Base-by-base conservation (phyloP, 192 early-diverging fungal species). In the Coemansia aciculifera region DNA sequence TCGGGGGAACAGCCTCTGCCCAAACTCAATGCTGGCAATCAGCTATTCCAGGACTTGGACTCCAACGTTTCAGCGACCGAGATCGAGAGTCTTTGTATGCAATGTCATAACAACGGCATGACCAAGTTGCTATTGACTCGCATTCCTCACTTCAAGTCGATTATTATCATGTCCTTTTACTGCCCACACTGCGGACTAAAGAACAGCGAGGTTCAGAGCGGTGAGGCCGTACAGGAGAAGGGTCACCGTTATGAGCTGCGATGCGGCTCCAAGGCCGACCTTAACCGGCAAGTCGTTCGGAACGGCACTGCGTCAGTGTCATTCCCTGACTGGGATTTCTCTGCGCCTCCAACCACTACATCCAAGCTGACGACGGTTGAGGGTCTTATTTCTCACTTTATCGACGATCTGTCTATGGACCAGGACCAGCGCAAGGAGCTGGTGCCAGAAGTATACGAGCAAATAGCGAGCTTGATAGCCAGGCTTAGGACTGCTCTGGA, bases 311-410 rank as follows among this genome's bases (percentile, higher is more conserved):
- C 91, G 5, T 84, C 88, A 3, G 88, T 95, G 43, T 85, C 86
- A 39, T 87, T 97, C 72, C 81, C 83, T 3, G 96, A 98, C 67
- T 73, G 96, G 17, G 93, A 98, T 64, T 87, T 98, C 63, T 91
- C 95, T 49, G 94, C 97, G 63, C 95, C 96, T 69, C 83, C 94
- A 3, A 81, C 88, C 21, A 89, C 89, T 68, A 86, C 87, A 44
- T 95, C 94, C 27, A 77, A 87, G 24, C 84, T 98, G 68, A 93
- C 93, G n/a, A 96, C 96, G 2, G 83, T 94, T n/a, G 96, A 98
- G 78, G 96, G 96, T 10, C 70, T 96, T 9, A 37, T 98, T 12
- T 61, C 71, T 15, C 86, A 86, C 24, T 90, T 91, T 19, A 84
- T 95, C 67, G 94, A 97, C 48, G 96, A 94, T 62, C 78, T 98